Base-by-base conservation (phyloP, 2,329 filamentous ascomycete species). In the Pseudocercospora musae region DNA sequence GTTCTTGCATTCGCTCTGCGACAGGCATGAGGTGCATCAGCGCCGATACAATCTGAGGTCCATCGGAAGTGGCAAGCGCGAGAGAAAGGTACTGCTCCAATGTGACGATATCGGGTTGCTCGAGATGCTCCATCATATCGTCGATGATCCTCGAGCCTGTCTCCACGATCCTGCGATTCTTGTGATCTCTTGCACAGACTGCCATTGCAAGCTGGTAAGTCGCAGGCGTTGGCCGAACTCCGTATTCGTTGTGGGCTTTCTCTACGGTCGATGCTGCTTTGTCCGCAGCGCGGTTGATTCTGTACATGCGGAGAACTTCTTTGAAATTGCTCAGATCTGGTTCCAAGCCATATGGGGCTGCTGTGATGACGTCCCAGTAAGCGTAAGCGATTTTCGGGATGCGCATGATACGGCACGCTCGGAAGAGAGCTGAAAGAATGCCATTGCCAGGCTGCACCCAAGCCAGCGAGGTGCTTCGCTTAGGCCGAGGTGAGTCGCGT, bases 341-440 rank as follows among this genome's bases (percentile, higher is more conserved):
- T 1, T 79, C 73, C 62, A 97, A 77, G n/a, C 78, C 77, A 73
- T 86, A 82, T 11, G 81, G 76, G 1, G 80, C 74, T 27, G 75
- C 73, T 6, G 88, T 90, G 61, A 97, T 79, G 5, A 88, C 73
- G 18, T 88, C 80, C 93, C 93, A 98, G 76, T 97, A 98, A 31
- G 82, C 82, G 57, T 84, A 77, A n/a, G 87, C 89, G n/a, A 84
- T 77, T 13, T 83, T 82, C 7, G 85, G 85, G 57, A 85, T 82
- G 57, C 84, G 83, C 31, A 87, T 82, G 31, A 84, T 81, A 11
- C 82, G 78, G 57, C 91, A 85, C 6, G 88, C 83, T 50, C 85
- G 80, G 46, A 96, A 76, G 20, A 96, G 73, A 49, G 96, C 75
- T 0, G 89, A 89, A 1, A 99, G 82, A 0, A 81, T 84, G 63